Evolutionary conservation across 2,329 filamentous ascomycete species (phyloP).

Genomic region (Dactylellina cionopaga): DNA sequence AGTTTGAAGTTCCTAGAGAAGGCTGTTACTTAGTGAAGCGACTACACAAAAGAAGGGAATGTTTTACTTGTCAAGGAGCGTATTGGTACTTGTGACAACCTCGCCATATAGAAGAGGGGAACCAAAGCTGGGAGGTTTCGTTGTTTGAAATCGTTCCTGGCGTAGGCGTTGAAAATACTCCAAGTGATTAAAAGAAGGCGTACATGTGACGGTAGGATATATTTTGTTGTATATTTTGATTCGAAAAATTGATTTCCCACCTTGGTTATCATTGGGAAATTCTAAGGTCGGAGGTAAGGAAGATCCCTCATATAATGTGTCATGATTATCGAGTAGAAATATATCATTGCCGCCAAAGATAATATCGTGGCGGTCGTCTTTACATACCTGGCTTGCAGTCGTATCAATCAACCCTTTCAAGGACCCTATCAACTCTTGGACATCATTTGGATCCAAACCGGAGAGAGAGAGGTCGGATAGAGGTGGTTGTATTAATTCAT

Average conservation of each 20-base stretch:
- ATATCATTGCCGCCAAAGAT: constrained; percentile 7
- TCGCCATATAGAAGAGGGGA: constrained; percentile 84
- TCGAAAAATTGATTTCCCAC: constrained; percentile 77
- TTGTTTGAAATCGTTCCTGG: constrained; percentile 61
- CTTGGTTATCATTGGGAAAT: constrained; percentile 67
- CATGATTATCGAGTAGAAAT: background rate
- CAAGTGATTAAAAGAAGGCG: constrained; percentile 78
- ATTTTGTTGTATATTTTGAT: constrained; percentile 76
- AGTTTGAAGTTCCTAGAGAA: constrained; percentile 75
- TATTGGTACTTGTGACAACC: constrained; percentile 93
- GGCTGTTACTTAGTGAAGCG: background rate
- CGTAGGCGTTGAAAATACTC: constrained; percentile 44
- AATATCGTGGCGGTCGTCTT: too few relatives aligned
- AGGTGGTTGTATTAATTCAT: constrained; percentile 63
- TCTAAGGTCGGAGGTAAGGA: background rate
- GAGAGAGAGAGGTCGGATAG: constrained; percentile 86
- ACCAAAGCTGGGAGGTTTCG: constrained; percentile 71
- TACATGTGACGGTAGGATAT: constrained; percentile 69
- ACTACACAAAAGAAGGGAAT: constrained; percentile 15
- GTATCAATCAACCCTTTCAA: background rate
- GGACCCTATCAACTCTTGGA: constrained; percentile 71
- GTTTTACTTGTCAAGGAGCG: constrained; percentile 82
- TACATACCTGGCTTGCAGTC: too few relatives aligned
- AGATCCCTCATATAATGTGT: background rate
- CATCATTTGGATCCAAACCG: constrained; percentile 71